These are phyloP conservation scores for Styphnolobium japonicum DNA, from an alignment of 306 rosid genomes.

Conservation along the genomic window DNA sequence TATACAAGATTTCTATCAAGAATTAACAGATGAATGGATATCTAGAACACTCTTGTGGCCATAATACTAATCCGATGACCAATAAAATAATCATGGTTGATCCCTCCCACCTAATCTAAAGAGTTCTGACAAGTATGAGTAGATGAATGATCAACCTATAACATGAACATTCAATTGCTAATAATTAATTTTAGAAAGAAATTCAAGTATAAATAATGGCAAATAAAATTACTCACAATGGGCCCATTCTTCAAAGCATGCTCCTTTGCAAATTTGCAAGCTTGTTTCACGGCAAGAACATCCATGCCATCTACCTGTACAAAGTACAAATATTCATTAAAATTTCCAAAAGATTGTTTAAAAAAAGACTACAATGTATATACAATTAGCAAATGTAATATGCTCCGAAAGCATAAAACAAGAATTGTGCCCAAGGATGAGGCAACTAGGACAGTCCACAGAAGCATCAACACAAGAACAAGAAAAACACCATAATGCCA, in stretches of 20 bases:
- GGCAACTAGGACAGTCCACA: background rate
- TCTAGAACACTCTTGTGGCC: background rate
- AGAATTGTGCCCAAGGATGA: background rate
- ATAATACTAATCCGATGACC: background rate
- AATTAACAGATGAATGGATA: background rate
- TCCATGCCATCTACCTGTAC: slow-evolving; percentile 93
- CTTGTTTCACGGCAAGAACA: slow-evolving; percentile 85
- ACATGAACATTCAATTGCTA: background rate
- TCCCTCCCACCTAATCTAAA: background rate
- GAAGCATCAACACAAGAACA: background rate
- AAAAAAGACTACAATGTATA: background rate
- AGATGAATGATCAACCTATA: background rate
- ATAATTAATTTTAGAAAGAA: background rate
- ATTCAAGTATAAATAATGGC: background rate
- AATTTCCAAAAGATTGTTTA: background rate
- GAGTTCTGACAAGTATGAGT: background rate
- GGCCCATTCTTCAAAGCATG: slow-evolving; percentile 87
- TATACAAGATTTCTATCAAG: background rate
- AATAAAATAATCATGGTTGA: background rate
- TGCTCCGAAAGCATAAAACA: background rate
- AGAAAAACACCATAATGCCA: background rate
- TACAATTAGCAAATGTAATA: slow-evolving; percentile 6
- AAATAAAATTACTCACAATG: slow-evolving; percentile 57
- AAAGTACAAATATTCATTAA: slow-evolving; percentile 16
- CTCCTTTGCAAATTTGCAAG: slow-evolving; percentile 86